phyloP scores from a whole-genome alignment of 257 asterid genomes.

The Gentiana straminea region DNA sequence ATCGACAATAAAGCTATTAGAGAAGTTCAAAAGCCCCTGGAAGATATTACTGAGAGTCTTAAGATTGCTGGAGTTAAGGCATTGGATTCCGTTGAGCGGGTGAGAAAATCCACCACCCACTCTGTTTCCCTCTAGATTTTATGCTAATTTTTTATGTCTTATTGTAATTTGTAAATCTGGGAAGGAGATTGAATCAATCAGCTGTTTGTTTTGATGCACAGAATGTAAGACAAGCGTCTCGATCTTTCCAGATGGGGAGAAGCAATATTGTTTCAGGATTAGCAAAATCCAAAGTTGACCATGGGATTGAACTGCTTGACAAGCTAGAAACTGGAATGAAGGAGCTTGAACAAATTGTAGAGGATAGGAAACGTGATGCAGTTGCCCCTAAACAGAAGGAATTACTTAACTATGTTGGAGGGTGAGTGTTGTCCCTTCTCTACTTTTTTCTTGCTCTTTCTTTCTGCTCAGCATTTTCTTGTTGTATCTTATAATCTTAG shows the following conservation, averaged over 20 bases:
- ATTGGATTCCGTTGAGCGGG: constrained; percentile 86
- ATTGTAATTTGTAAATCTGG: neutral
- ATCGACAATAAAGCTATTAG: constrained; percentile 88
- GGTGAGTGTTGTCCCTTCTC: constrained; percentile 39
- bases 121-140: neutral
- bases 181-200: neutral
- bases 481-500: too few species aligned
- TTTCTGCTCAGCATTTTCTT: too few species aligned
- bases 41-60: constrained; percentile 90
- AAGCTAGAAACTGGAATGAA: constrained; percentile 80
- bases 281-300: constrained; percentile 71
- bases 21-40: constrained; percentile 97
- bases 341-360: constrained; percentile 63
- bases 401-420: constrained; percentile 89
- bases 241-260: constrained; percentile 68
- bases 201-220: constrained; percentile 10
- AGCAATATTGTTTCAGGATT: constrained; percentile 69
- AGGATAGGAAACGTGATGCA: constrained; percentile 66
- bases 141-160: neutral
- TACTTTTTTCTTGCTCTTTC: constrained; percentile 5
- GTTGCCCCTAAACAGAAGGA: constrained; percentile 92
- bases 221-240: constrained; percentile 86
- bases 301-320: constrained; percentile 60
- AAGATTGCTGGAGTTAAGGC: constrained; percentile 76
- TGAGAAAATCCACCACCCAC: constrained; percentile 21